Base-by-base conservation (phyloP, 129 eudicot genomes). In the Mikania micrantha region DNA sequence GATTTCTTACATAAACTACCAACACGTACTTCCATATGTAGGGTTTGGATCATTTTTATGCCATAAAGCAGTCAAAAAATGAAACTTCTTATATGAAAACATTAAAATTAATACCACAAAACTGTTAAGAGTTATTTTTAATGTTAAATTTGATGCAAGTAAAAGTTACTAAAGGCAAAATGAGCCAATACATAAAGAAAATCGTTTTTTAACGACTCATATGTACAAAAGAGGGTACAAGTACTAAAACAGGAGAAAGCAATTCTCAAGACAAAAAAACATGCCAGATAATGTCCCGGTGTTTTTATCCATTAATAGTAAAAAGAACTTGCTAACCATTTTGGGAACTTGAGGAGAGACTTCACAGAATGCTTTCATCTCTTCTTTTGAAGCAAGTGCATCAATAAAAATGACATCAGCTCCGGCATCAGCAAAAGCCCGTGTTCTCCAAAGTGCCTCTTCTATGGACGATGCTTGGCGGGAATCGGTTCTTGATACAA, bases 391-490 rank as follows among this genome's bases (percentile, higher is more conserved):
- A 69, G 86, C 85, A 67, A 92, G 91, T 42, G 98, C 98, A 64
- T 92, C 98, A 58, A 88, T 79, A 60, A 92, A 92, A 38, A 92
- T 80, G 72, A 92, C 91, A 84, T 92, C 98, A 13, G 98, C 98
- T 64, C 98, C 98, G 25, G 96, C 96, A 64, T 86, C 96, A 35
- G 90, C 92, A 70, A 92, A 79, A 71, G 95, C 91, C 47, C 84
- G 83, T 41, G 96, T 72, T 76, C 96, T 86, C 95, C 96, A 81
- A 11, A 92, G 84, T 31, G 98, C 58, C 65, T 92, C 98, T 58
- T 88, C 98, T 60, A 88, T 47, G 53, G 98, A 92, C 70, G 82
- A 76, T 56, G 98, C 98, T 64, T 92, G 98, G 66, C 98, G 96
- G 64, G 98, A 86, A 81, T 92, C 98, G 27, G 98, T 88, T 66